Conservation (phyloP, 805 yeast genomes). For the Nakazawaea populi region DNA sequence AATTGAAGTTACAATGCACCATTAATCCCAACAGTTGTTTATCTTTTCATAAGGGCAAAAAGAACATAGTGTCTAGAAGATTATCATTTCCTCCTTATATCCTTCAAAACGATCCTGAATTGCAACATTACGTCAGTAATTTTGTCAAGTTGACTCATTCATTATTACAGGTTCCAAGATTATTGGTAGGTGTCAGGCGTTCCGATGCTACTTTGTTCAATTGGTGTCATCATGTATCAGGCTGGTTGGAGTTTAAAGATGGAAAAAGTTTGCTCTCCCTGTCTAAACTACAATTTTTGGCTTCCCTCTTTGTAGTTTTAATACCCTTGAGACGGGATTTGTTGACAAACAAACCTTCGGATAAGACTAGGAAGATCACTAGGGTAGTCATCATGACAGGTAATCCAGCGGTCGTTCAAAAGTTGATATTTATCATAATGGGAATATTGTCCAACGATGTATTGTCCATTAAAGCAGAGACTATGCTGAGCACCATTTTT, state of each 20-base stretch:
- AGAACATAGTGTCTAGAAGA: conserved; percentile 24
- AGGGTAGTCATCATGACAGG: conserved; percentile 50
- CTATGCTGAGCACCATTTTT: neutral
- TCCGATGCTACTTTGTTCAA: conserved; percentile 34
- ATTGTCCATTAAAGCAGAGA: neutral
- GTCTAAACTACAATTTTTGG: conserved; percentile 30
- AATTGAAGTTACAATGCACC: conserved; percentile 2
- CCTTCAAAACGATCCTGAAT: conserved; percentile 39
- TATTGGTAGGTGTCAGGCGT: conserved; percentile 35
- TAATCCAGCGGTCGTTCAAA: conserved; percentile 51
- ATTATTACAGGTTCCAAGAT: conserved; percentile 38
- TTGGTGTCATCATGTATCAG: conserved; percentile 47
- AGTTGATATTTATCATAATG: conserved; percentile 44
- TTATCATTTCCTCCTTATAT: conserved; percentile 31
- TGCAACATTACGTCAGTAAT: conserved; percentile 29
- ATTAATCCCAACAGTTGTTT: conserved; percentile 1
- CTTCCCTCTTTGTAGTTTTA: conserved; percentile 40
- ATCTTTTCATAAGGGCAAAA: neutral
- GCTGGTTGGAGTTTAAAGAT: conserved; percentile 54
- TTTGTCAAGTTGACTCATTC: conserved; percentile 33
- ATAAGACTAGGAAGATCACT: conserved; percentile 22
- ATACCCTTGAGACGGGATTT: conserved; percentile 31
- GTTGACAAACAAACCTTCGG: conserved; percentile 28
- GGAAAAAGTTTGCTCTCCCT: conserved; percentile 20
- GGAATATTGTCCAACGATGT: conserved; percentile 38